Percentiles rank a stretch among this genome's conserved stretches.
phyloP scores from a whole-genome alignment of 441 rosid species.

The Populus hybrid region DNA sequence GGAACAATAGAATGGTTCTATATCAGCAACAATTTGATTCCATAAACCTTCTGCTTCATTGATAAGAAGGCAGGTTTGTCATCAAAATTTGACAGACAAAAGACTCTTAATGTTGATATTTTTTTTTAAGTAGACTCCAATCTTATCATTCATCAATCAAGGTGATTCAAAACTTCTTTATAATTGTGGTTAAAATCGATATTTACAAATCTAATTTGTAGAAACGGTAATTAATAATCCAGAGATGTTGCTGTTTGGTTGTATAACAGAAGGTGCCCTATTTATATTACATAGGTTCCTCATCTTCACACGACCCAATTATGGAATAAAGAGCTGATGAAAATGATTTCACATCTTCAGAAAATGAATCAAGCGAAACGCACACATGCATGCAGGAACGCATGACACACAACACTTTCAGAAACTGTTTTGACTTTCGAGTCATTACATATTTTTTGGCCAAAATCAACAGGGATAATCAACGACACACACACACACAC shows the following conservation, averaged over 20 bases:
- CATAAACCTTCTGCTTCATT: too few species aligned
- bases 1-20: not conserved
- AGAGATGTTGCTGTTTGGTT: not conserved
- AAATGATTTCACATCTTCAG: not conserved
- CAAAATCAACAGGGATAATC: not conserved
- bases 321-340: not conserved
- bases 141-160: not conserved
- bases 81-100: not conserved
- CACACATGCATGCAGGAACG: not conserved
- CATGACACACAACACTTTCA: not conserved
- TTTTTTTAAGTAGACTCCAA: not conserved
- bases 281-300: not conserved
- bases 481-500: too few species aligned
- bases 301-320: not conserved
- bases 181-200: not conserved
- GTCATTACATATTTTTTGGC: not conserved
- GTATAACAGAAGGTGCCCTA: not conserved
- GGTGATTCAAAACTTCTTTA: not conserved
- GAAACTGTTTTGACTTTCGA: not conserved
- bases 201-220: not conserved
- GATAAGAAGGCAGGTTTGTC: not conserved
- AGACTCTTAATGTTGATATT: not conserved
- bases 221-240: not conserved
- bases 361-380: not conserved
- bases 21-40: too few species aligned